These are phyloP conservation scores for Scheffersomyces insectosa DNA, from an alignment of 1,139 yeast genomes.

Conservation along the genomic window DNA sequence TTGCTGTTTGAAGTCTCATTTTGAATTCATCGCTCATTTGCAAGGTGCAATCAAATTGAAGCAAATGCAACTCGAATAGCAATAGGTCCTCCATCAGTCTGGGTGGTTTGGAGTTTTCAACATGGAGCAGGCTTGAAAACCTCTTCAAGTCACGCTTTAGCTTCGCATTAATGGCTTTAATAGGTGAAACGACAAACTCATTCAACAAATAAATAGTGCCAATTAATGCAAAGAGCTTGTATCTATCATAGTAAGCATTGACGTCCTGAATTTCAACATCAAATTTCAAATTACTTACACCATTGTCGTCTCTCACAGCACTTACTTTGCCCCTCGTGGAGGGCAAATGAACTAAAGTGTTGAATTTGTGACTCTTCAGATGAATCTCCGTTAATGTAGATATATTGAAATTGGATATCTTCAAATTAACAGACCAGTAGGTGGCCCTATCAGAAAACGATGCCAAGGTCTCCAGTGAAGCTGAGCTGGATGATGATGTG, in stretches of 20 bases:
- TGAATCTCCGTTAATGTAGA: conserved; percentile 28
- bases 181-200: conserved; percentile 45
- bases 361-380: conserved; percentile 9
- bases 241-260: conserved; percentile 44
- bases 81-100: conserved; percentile 12
- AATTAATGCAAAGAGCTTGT: conserved; percentile 51
- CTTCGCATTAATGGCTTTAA: conserved; percentile 22
- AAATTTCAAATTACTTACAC: conserved; percentile 27
- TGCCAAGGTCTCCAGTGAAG: conserved; percentile 28
- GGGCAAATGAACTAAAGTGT: conserved; percentile 20
- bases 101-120: conserved; percentile 2
- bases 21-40: conserved; percentile 50
- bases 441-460: conserved; percentile 6
- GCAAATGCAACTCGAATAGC: conserved; percentile 18
- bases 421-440: conserved; percentile 21
- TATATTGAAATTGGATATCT: conserved; percentile 20
- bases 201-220: conserved; percentile 56
- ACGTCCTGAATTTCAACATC: conserved; percentile 30
- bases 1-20: conserved; percentile 46
- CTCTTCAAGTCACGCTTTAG: conserved; percentile 25
- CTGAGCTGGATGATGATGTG: conserved; percentile 9
- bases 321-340: conserved; percentile 13
- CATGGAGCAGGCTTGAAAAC: conserved; percentile 13
- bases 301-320: conserved; percentile 13
- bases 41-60: conserved; percentile 24